phyloP scores from a whole-genome alignment of 139 green algal genomes.

The Coccomyxa sp. region DNA sequence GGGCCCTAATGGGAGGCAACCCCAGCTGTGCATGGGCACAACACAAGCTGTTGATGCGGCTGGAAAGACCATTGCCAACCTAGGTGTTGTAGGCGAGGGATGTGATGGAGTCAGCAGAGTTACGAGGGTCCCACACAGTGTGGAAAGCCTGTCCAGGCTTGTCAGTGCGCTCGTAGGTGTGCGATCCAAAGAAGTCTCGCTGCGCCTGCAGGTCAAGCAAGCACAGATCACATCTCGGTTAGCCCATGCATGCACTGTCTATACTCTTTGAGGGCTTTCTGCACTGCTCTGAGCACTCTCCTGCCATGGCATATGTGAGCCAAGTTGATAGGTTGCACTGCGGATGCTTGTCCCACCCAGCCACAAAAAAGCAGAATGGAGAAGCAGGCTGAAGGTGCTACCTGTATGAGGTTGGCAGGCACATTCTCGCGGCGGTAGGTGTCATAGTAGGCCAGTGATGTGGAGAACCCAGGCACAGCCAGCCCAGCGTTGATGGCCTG shows the following conservation, averaged over 20 bases:
- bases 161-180: slow-evolving; percentile 95
- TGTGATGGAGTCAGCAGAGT: slow-evolving; percentile 87
- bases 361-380: not conserved
- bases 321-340: not conserved
- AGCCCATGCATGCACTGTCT: not conserved
- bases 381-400: not conserved
- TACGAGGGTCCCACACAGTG: slow-evolving; percentile 83
- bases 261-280: too few species aligned
- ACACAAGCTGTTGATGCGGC: not conserved
- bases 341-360: not conserved
- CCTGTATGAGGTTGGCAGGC: slow-evolving; percentile 95
- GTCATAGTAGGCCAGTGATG: slow-evolving; percentile 96
- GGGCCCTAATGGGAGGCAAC: too few species aligned
- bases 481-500: slow-evolving; percentile 57
- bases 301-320: not conserved
- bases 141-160: slow-evolving; percentile 79
- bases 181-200: slow-evolving; percentile 97
- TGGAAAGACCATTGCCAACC: not conserved
- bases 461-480: slow-evolving; percentile 77
- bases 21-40: too few species aligned
- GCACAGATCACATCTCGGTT: too few species aligned
- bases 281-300: not conserved
- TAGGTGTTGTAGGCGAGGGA: slow-evolving; percentile 78
- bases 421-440: slow-evolving; percentile 74
- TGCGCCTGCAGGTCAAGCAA: slow-evolving; percentile 67